Evolutionary conservation across 257 asterid species (phyloP).

Genomic region (Hygrophila difformis): DNA sequence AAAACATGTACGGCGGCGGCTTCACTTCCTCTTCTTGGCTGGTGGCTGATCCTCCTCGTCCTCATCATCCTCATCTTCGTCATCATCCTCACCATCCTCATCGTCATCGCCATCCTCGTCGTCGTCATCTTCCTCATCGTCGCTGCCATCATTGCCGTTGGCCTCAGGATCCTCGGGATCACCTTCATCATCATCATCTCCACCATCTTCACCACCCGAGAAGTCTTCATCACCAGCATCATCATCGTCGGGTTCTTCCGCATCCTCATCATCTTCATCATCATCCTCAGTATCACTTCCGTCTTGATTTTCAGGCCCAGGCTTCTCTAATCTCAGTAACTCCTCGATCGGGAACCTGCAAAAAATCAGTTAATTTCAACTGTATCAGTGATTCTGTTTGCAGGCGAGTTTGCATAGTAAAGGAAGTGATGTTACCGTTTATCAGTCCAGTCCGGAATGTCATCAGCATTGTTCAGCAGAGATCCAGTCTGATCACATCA

Average conservation of each 20-base stretch:
- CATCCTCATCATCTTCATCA: slow-evolving; percentile 70
- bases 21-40: slow-evolving; percentile 76
- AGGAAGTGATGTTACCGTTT: slow-evolving; percentile 33
- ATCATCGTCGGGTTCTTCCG: slow-evolving; percentile 40
- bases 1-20: slow-evolving; percentile 20
- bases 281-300: slow-evolving; percentile 68
- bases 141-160: slow-evolving; percentile 59
- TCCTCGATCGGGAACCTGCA: slow-evolving; percentile 57
- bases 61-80: slow-evolving; percentile 27
- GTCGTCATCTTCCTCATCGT: slow-evolving; percentile 32
- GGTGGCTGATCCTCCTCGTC: slow-evolving; percentile 88
- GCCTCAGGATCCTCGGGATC: slow-evolving; percentile 51
- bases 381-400: neutral
- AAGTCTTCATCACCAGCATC: slow-evolving; percentile 83
- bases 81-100: slow-evolving; percentile 36
- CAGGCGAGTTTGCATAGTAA: neutral
- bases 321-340: slow-evolving; percentile 31
- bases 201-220: slow-evolving; percentile 73
- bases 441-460: slow-evolving; percentile 23
- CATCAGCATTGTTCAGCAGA: slow-evolving; percentile 27
- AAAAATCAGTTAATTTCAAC: slow-evolving; percentile 1
- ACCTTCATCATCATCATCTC: slow-evolving; percentile 62
- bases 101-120: slow-evolving; percentile 34
- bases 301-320: slow-evolving; percentile 51
- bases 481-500: slow-evolving; percentile 42